phyloP scores from a whole-genome alignment of 257 asterid species.

The Solanum clarkiae region DNA sequence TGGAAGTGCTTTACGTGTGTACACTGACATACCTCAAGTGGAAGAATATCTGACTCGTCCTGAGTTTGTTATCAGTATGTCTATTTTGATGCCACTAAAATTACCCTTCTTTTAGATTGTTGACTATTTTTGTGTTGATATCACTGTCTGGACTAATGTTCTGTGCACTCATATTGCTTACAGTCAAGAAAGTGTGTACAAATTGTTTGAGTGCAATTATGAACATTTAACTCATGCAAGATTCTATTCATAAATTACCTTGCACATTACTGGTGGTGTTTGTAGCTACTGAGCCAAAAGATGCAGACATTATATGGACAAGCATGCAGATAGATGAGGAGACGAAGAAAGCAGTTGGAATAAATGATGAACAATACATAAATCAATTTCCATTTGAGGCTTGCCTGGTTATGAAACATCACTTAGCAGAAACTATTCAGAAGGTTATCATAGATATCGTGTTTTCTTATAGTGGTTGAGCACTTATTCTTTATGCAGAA shows the following conservation, averaged over 20 bases:
- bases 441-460: constrained; percentile 33
- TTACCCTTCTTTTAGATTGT: neutral
- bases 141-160: neutral
- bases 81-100: neutral
- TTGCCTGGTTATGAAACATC: constrained; percentile 95
- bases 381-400: constrained; percentile 98
- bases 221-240: constrained; percentile 3
- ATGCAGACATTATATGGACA: constrained; percentile 93
- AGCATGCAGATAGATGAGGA: constrained; percentile 80
- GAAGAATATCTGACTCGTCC: constrained; percentile 80
- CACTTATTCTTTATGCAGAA: neutral
- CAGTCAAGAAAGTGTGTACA: neutral
- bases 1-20: constrained; percentile 59
- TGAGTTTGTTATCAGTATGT: constrained; percentile 72
- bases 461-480: neutral
- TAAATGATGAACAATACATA: constrained; percentile 60
- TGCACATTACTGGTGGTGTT: neutral
- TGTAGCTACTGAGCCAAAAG: constrained; percentile 80
- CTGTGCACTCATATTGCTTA: neutral
- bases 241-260: neutral
- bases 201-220: neutral
- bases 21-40: constrained; percentile 78
- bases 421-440: constrained; percentile 80
- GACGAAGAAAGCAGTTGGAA: constrained; percentile 62
- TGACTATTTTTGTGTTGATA: neutral